phyloP scores from a whole-genome alignment of 306 rosid species.

The Corylus americana region DNA sequence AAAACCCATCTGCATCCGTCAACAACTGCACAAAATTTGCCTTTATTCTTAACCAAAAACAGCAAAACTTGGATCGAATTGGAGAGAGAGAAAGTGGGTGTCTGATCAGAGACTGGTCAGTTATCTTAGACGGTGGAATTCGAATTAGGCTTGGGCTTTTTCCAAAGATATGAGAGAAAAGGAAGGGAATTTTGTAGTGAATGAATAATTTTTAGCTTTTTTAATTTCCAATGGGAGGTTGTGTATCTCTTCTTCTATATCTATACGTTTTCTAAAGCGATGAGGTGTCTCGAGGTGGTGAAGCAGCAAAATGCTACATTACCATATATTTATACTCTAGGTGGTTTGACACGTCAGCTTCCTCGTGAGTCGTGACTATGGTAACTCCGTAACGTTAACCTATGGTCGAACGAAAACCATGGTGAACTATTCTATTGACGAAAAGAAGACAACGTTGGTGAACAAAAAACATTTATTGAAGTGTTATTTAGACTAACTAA shows the following conservation, averaged over 20 bases:
- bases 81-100: constrained; percentile 37
- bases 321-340: constrained; percentile 15
- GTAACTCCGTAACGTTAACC: constrained; percentile 20
- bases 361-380: constrained; percentile 11
- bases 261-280: constrained; percentile 38
- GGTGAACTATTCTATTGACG: constrained; percentile 15
- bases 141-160: constrained; percentile 11
- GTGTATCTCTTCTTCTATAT: constrained; percentile 28
- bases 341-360: constrained; percentile 25
- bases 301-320: constrained; percentile 21
- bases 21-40: constrained; percentile 37
- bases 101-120: constrained; percentile 36
- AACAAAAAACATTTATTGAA: background rate
- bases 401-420: constrained; percentile 24
- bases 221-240: constrained; percentile 28
- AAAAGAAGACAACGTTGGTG: background rate
- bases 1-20: constrained; percentile 61
- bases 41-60: constrained; percentile 28
- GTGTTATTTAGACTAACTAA: background rate
- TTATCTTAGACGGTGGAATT: constrained; percentile 15
- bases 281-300: constrained; percentile 56
- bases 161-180: constrained; percentile 28
- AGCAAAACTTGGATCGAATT: constrained; percentile 41
- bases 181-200: constrained; percentile 28
- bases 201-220: constrained; percentile 31